Percentiles rank a stretch among this genome's conserved stretches.
Evolutionary conservation across 208 protist genomes (phyloP).

Genomic region (Kentomonas sorsogonicus): DNA sequence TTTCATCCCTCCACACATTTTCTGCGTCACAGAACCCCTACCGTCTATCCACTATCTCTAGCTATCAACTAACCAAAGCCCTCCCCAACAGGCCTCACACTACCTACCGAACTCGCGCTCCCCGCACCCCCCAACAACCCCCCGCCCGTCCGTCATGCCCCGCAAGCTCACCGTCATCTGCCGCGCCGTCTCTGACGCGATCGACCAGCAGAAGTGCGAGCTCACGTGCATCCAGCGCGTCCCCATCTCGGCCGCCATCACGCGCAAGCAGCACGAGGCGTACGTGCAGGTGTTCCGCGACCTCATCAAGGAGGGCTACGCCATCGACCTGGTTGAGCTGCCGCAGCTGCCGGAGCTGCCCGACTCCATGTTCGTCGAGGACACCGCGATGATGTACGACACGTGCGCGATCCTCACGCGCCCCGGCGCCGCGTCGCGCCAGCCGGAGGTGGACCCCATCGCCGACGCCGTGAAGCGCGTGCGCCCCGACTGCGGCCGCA

Average conservation of each 20-base stretch:
- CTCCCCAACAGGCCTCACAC: too few species aligned
- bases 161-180: conserved; percentile 33
- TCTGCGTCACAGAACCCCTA: too few species aligned
- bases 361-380: conserved; percentile 54
- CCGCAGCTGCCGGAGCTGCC: conserved; percentile 32
- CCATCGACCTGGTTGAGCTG: conserved; percentile 37
- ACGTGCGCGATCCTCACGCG: conserved; percentile 37
- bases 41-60: too few species aligned
- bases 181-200: conserved; percentile 26
- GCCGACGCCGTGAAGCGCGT: conserved; percentile 21
- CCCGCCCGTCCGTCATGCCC: conserved; percentile 17
- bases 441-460: conserved; percentile 35
- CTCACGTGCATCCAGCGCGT: conserved; percentile 46
- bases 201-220: conserved; percentile 36
- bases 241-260: conserved; percentile 22
- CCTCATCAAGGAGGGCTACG: conserved; percentile 34
- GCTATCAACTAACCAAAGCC: too few species aligned
- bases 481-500: conserved; percentile 27
- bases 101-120: not conserved
- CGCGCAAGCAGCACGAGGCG: conserved; percentile 33
- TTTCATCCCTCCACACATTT: too few species aligned
- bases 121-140: not conserved
- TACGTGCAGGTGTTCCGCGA: conserved; percentile 39
- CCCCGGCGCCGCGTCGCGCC: conserved; percentile 36
- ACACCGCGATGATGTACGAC: conserved; percentile 45